Evolutionary conservation across 2,329 filamentous ascomycete species (phyloP).

Genomic region (Chaetomium strumarium): DNA sequence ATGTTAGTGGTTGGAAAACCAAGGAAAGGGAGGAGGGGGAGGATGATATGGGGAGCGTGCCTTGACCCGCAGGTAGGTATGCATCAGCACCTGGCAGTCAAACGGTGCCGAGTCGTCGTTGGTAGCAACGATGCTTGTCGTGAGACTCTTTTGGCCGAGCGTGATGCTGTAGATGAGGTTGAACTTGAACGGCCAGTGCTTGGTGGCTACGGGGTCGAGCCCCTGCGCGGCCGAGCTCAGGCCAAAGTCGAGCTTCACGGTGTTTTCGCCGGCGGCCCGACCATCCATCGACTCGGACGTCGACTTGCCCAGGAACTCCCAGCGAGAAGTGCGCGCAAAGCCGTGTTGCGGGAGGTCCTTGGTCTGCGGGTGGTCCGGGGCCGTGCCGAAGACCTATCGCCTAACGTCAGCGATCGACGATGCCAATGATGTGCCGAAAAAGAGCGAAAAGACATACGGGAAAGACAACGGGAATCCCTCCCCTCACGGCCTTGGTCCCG

Average conservation of each 20-base stretch:
- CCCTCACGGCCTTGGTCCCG: constrained; percentile 82
- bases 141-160: constrained; percentile 65
- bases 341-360: constrained; percentile 83
- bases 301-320: constrained; percentile 92
- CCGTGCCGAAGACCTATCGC: constrained; percentile 73
- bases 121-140: constrained; percentile 77
- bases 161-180: constrained; percentile 91
- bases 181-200: constrained; percentile 81
- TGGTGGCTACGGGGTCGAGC: constrained; percentile 60
- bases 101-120: constrained; percentile 80
- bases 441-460: constrained; percentile 55
- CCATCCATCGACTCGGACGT: constrained; percentile 53
- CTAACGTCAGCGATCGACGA: not conserved
- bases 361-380: constrained; percentile 65
- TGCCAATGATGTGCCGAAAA: not conserved
- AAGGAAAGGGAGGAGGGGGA: not conserved
- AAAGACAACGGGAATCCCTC: constrained; percentile 88
- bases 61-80: constrained; percentile 79
- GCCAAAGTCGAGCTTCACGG: constrained; percentile 93
- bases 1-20: not conserved
- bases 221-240: constrained; percentile 59
- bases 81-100: constrained; percentile 86
- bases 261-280: constrained; percentile 49
- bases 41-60: constrained; percentile 43
- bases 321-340: constrained; percentile 81